phyloP scores from a whole-genome alignment of 345 rosid species.

The Chamaenerion angustifolium region DNA sequence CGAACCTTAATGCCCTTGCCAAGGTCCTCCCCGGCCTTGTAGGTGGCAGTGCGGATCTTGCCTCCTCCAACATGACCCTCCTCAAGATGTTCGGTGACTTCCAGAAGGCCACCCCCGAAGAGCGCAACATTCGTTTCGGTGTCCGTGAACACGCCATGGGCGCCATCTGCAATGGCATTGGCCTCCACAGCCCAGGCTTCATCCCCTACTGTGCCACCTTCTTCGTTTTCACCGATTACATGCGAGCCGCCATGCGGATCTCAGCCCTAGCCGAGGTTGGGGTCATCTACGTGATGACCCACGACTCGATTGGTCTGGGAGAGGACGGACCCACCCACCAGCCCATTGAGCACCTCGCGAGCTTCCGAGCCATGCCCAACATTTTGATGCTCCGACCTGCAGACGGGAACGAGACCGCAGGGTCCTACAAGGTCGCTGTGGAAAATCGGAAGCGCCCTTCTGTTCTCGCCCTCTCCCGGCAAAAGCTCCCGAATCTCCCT shows the following conservation, averaged over 20 bases:
- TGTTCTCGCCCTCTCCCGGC: slow-evolving; percentile 74
- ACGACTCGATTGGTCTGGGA: slow-evolving; percentile 92
- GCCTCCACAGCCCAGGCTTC: slow-evolving; percentile 71
- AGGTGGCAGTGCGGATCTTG: slow-evolving; percentile 98
- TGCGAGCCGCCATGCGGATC: slow-evolving; percentile 89
- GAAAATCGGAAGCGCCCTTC: slow-evolving; percentile 68
- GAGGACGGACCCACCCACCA: slow-evolving; percentile 99
- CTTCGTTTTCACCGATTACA: slow-evolving; percentile 98
- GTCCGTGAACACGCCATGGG: slow-evolving; percentile 98
- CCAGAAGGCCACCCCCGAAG: slow-evolving; percentile 87
- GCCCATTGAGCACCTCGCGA: slow-evolving; percentile 85
- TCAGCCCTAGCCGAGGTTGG: slow-evolving; percentile 70
- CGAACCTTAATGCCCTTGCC: slow-evolving; percentile 70
- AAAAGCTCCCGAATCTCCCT: slow-evolving; percentile 70
- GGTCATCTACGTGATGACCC: slow-evolving; percentile 93
- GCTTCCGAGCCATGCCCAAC: slow-evolving; percentile 98
- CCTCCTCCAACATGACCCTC: slow-evolving; percentile 96
- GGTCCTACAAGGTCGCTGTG: slow-evolving; percentile 77
- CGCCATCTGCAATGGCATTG: slow-evolving; percentile 83
- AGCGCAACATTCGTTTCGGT: slow-evolving; percentile 63
- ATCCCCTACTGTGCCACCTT: slow-evolving; percentile 94
- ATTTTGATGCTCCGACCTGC: slow-evolving; percentile 91
- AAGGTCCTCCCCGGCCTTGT: slow-evolving; percentile 79
- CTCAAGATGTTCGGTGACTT: slow-evolving; percentile 81
- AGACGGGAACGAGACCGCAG: slow-evolving; percentile 91